Evolutionary conservation across 164 flowering plant genomes (phyloP), one percentile per base, ranked within the genome.

Genomic region (Kalanchoe fedtschenkoi): DNA sequence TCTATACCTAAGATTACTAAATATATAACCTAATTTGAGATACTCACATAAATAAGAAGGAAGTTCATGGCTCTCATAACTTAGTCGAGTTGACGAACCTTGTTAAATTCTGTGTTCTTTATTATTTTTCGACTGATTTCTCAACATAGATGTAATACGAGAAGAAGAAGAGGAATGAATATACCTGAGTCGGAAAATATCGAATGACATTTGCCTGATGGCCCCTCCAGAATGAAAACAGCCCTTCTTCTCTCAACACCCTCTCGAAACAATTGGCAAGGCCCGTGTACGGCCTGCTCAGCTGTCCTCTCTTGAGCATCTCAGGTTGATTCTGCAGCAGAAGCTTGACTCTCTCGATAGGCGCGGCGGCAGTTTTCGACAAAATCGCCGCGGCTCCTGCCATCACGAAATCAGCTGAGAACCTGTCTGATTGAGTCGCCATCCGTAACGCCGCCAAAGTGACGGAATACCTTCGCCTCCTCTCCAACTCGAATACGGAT

Each of bases 171-270:
- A 24, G 28, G 5, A 19, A 17, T 3, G 28, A 66, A 38, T 32
- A 13, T 63, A 91, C 99, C 97, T 95, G 99, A 57, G 96, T 95
- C 19, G 97, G 99, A 65, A 95, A 87, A 73, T 95, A 91, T 34
- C 97, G 79, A 26, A 95, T 87, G 67, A 87, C 84, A 76, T 88
- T 95, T 57, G 88, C 96, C 75, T 87, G 97, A 67, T 95, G 80
- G 28, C 97, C 99, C 65, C 97, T 85, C 99, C 99, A 95, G 30
- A 88, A 83, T 32, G 99, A 76, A 29, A 81, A 64, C 5, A 81
- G 14, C 47, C 99, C 96, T 63, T 95, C 99, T 56, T 95, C 97
- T 64, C 78, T 86, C 19, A 77, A 71, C 10, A 95, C 78, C 80
- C 91, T 77, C 54, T 29, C 54, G 66, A 89, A 95, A 72, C 93